Base-by-base conservation (phyloP, 129 eudicot genomes). In the Ambrosia artemisiifolia region DNA sequence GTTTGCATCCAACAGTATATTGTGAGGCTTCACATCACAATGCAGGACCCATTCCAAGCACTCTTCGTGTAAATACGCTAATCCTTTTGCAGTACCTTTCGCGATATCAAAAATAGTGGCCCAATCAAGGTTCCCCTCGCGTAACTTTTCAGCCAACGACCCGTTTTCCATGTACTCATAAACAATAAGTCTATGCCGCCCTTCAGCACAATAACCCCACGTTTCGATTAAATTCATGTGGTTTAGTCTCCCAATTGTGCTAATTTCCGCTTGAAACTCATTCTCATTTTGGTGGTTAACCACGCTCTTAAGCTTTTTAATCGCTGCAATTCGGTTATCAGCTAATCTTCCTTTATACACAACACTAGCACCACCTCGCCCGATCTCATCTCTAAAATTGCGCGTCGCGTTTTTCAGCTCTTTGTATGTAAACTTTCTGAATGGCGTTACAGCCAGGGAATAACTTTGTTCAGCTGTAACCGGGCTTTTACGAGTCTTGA, bases 1-100 rank as follows among this genome's bases (percentile, higher is more conserved):
- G 17, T 79, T 47, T 10, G 3, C 56, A 30, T 72, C 83, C 43
- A 79, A 56, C 6, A 79, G 68, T 65, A 79, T 72, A 54, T 79
- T 79, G 36, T 79, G 83, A 13, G 83, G 83, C 61, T 79, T 79
- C 67, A 79, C 83, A 38, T 79, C 83, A 36, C 84, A 80, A 69
- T 80, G 80, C 17, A 80, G 59, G 3, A 80, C 80, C 84, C 84
- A 80, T 35, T 80, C 84, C 68, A 80, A 62, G 36, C 84, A 80
- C 67, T 80, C 84, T 28, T 80, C 84, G n/a, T 80, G 83, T 60
- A 79, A 47, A 72, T 79, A 79, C 6, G 79, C 83, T 0, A 79
- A 62, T 11, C 83, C 83, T 66, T 72, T 79, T 2, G 78, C 79
- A 9, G 79, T 79, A 4, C 83, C 78, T 59, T 54, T 47, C 0